A percentile compares a stretch with the other conserved stretches of the same genome.
Evolutionary conservation across 345 rosid species (phyloP).

Genomic region (Excoecaria cochinchinensis): DNA sequence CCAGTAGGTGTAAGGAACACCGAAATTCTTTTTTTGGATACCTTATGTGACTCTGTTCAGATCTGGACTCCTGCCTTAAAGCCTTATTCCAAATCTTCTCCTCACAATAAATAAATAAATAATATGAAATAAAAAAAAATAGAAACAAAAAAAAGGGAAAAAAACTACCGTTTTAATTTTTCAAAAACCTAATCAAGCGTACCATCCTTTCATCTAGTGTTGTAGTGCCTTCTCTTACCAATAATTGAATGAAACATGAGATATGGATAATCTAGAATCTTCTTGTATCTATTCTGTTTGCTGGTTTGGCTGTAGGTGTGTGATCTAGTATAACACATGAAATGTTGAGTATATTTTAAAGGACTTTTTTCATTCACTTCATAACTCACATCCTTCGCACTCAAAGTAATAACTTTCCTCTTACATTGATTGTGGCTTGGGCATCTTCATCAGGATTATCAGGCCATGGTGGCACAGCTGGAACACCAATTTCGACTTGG

Average conservation of each 20-base stretch:
- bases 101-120: background rate
- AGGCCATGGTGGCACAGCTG: slow-evolving; percentile 94
- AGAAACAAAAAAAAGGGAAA: too few species aligned
- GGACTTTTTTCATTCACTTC: background rate
- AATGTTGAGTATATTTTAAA: background rate
- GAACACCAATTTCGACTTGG: slow-evolving; percentile 98
- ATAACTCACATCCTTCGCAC: background rate
- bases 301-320: background rate
- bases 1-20: background rate
- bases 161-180: background rate
- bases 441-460: slow-evolving; percentile 61
- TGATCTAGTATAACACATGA: background rate
- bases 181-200: background rate
- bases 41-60: background rate
- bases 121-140: too few species aligned
- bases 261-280: background rate
- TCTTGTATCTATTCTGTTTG: background rate
- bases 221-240: background rate
- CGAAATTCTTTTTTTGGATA: background rate
- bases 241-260: background rate
- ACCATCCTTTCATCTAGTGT: background rate
- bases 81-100: background rate
- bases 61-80: background rate
- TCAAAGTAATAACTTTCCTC: background rate
- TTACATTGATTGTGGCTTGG: background rate